Evolutionary conservation across 805 yeast genomes (phyloP).

Genomic region (Candida endomychidarum): DNA sequence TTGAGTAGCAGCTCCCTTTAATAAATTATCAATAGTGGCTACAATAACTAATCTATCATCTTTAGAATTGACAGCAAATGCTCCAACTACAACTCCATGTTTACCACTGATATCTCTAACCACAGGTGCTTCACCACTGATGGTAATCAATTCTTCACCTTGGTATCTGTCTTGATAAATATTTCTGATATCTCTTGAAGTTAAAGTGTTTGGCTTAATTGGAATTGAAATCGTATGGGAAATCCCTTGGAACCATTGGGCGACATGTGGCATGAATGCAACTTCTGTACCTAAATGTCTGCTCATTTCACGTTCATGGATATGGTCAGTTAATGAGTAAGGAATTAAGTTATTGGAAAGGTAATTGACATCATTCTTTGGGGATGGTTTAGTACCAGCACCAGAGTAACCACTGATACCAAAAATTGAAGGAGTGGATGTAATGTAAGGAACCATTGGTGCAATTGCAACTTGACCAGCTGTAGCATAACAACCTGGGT

Average conservation of each 20-base stretch:
- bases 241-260: conserved; percentile 99
- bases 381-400: conserved; percentile 98
- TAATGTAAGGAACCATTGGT: conserved; percentile 69
- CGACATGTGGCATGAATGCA: conserved; percentile 96
- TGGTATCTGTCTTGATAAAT: conserved; percentile 85
- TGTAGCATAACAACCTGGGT: conserved; percentile 99
- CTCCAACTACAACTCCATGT: conserved; percentile 94
- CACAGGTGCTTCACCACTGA: conserved; percentile 89
- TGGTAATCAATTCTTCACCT: conserved; percentile 80
- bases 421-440: conserved; percentile 79
- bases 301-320: conserved; percentile 93
- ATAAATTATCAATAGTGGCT: conserved; percentile 91
- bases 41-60: conserved; percentile 91
- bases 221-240: conserved; percentile 91
- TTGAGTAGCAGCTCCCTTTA: conserved; percentile 99
- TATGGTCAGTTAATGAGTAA: conserved; percentile 92
- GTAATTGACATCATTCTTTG: conserved; percentile 81
- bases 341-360: conserved; percentile 86
- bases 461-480: conserved; percentile 90
- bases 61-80: conserved; percentile 86
- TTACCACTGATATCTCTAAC: conserved; percentile 90
- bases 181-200: conserved; percentile 80
- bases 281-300: conserved; percentile 72
- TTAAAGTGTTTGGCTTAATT: conserved; percentile 59
- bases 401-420: conserved; percentile 99